Conservation (phyloP, 2,329 filamentous ascomycete species). For the Penicillium sp. region DNA sequence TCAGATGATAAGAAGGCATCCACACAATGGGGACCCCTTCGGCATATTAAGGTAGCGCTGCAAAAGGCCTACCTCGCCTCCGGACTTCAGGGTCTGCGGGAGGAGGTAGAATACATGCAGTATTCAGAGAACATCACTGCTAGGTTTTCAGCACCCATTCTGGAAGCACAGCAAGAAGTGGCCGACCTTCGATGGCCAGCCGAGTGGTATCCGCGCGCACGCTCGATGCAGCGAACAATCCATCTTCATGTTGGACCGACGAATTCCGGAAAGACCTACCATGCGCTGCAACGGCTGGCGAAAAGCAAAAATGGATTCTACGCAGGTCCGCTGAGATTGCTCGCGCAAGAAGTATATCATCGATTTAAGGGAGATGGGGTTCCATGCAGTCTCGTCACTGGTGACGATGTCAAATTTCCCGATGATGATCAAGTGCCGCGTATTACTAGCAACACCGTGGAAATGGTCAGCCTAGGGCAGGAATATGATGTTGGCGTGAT, state of each 20-base stretch:
- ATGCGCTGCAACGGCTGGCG: slow-evolving; percentile 82
- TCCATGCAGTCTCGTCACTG: slow-evolving; percentile 77
- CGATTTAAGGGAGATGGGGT: slow-evolving; percentile 76
- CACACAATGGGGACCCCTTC: slow-evolving; percentile 20
- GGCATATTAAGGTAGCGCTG: slow-evolving; percentile 40
- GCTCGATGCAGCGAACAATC: slow-evolving; percentile 74
- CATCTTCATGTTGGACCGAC: slow-evolving; percentile 95
- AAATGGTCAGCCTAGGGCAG: slow-evolving; percentile 68
- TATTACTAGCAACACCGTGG: slow-evolving; percentile 86
- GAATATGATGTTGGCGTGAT: slow-evolving; percentile 86
- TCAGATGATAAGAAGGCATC: slow-evolving; percentile 19
- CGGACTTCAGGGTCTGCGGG: slow-evolving; percentile 51
- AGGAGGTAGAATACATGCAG: slow-evolving; percentile 66
- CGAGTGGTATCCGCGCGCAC: slow-evolving; percentile 88
- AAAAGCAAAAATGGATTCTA: slow-evolving; percentile 75
- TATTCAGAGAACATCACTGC: slow-evolving; percentile 61
- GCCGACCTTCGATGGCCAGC: slow-evolving; percentile 84
- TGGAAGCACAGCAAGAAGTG: slow-evolving; percentile 60
- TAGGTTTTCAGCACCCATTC: slow-evolving; percentile 56
- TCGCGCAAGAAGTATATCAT: slow-evolving; percentile 94
- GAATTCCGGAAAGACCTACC: slow-evolving; percentile 97
- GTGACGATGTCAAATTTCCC: slow-evolving; percentile 78
- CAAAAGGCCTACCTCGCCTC: slow-evolving; percentile 58
- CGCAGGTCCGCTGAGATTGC: slow-evolving; percentile 79
- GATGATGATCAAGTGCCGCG: slow-evolving; percentile 49